A percentile compares a stretch with the other conserved stretches of the same genome.
phyloP scores from a whole-genome alignment of 306 rosid genomes.

The Lotus japonicus region DNA sequence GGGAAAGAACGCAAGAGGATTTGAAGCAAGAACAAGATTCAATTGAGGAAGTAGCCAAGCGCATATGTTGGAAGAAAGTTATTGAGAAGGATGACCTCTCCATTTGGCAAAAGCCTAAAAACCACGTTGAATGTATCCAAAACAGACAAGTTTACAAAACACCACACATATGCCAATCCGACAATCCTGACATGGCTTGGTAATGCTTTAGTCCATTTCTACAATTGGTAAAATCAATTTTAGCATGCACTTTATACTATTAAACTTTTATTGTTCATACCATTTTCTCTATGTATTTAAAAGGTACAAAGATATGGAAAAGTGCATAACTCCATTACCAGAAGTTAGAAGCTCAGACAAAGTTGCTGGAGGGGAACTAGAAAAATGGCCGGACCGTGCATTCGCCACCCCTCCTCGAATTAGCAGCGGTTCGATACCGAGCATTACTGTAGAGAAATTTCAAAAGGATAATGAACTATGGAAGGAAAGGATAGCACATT shows the following conservation, averaged over 20 bases:
- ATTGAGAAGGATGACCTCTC: slow-evolving; percentile 63
- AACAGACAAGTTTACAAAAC: slow-evolving; percentile 48
- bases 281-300: neutral
- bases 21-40: slow-evolving; percentile 77
- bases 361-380: slow-evolving; percentile 74
- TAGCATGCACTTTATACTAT: neutral
- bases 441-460: slow-evolving; percentile 45
- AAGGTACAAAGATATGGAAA: slow-evolving; percentile 73
- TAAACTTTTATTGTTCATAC: neutral
- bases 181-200: slow-evolving; percentile 79
- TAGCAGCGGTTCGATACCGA: slow-evolving; percentile 57
- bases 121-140: slow-evolving; percentile 65
- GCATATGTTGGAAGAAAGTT: slow-evolving; percentile 84
- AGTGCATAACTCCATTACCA: slow-evolving; percentile 86
- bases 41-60: slow-evolving; percentile 61
- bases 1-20: slow-evolving; percentile 89
- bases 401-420: slow-evolving; percentile 74
- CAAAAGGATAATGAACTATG: slow-evolving; percentile 59
- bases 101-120: slow-evolving; percentile 85
- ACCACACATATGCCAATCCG: slow-evolving; percentile 71
- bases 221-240: neutral
- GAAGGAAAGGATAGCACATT: slow-evolving; percentile 60
- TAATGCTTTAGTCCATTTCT: slow-evolving; percentile 18
- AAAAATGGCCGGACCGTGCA: slow-evolving; percentile 91
- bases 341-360: slow-evolving; percentile 41